phyloP scores from a whole-genome alignment of 495 filamentous ascomycete genomes.

The Annulohypoxylon bovei region DNA sequence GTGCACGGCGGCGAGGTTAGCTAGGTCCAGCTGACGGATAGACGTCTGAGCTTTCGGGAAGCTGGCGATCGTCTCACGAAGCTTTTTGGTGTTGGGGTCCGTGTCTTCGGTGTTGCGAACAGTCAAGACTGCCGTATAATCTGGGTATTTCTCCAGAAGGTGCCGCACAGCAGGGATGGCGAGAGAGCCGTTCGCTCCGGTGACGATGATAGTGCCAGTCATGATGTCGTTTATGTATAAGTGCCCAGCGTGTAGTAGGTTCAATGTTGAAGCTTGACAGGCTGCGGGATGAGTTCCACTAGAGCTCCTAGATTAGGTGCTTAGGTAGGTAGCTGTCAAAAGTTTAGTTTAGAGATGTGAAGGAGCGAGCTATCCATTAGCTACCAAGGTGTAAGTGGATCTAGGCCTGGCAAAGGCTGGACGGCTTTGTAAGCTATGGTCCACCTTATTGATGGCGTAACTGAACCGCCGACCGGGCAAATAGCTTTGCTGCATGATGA shows the following conservation, averaged over 20 bases:
- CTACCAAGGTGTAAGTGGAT: neutral
- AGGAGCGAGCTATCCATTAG: neutral
- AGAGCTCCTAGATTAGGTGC: slow-evolving; percentile 16
- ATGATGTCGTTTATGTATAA: slow-evolving; percentile 19
- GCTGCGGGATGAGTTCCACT: slow-evolving; percentile 14
- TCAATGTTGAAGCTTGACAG: slow-evolving; percentile 2
- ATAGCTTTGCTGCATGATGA: neutral
- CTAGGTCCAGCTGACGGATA: slow-evolving; percentile 55
- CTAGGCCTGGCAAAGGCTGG: neutral
- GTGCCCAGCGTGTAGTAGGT: neutral
- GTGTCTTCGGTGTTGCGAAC: slow-evolving; percentile 54
- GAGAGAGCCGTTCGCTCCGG: slow-evolving; percentile 61
- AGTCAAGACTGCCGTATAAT: slow-evolving; percentile 51
- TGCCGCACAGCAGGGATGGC: slow-evolving; percentile 55
- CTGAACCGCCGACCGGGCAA: neutral
- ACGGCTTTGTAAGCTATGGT: slow-evolving; percentile 1
- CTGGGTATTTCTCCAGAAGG: slow-evolving; percentile 52
- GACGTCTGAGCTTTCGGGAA: slow-evolving; percentile 48
- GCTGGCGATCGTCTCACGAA: slow-evolving; percentile 48
- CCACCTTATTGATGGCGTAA: neutral
- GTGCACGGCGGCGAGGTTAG: slow-evolving; percentile 48
- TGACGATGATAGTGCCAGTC: slow-evolving; percentile 57
- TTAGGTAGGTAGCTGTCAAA: slow-evolving; percentile 2
- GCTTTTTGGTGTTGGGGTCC: slow-evolving; percentile 56
- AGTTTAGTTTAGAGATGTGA: neutral